Base-by-base conservation (phyloP, 768 basidiomycete genomes). In the Kwoniella sp. region DNA sequence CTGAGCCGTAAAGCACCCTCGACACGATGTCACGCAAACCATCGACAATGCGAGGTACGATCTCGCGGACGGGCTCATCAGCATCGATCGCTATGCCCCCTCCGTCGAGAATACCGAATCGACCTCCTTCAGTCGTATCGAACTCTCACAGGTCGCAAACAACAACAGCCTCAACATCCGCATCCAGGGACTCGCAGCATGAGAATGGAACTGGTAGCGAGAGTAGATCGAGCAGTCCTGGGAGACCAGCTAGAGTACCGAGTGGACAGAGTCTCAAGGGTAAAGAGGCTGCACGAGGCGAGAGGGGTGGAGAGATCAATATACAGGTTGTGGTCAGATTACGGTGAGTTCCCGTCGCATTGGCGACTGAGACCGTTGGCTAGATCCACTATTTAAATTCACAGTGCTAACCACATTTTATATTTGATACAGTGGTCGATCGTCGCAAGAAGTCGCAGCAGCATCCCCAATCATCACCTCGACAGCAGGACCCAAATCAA, bases 311-410 rank as follows among this genome's bases (percentile, higher is more conserved):
- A 2, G 92, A 90, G 77, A 87, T 87, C 69, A 92, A 96, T 74
- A 98, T 99, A 13, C 90, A 92, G 79, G 95, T 99, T 20, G 91
- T 93, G 11, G 86, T 98, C 52, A 87, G 95, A 20, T 95, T 91
- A 79, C 85, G 95, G 76, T 87, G 87, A 70, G 82, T 74, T 34
- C 13, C 55, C 17, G 17, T n/a, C 17, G n/a, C 20, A 34, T 13
- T 5, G 20, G 17, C 5, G 5, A 20, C 47, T n/a, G n/a, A n/a
- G n/a, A n/a, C n/a, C n/a, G n/a, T n/a, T n/a, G n/a, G n/a, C n/a
- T n/a, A n/a, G n/a, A n/a, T n/a, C n/a, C n/a, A n/a, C n/a, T n/a
- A n/a, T n/a, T n/a, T n/a, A n/a, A n/a, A 48, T 20, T 48, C 8
- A 48, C 47, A 48, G 20, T 51, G 15, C n/a, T 28, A 53, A 0